phyloP scores from a whole-genome alignment of 345 rosid species.

The Lenwebbia sp. region DNA sequence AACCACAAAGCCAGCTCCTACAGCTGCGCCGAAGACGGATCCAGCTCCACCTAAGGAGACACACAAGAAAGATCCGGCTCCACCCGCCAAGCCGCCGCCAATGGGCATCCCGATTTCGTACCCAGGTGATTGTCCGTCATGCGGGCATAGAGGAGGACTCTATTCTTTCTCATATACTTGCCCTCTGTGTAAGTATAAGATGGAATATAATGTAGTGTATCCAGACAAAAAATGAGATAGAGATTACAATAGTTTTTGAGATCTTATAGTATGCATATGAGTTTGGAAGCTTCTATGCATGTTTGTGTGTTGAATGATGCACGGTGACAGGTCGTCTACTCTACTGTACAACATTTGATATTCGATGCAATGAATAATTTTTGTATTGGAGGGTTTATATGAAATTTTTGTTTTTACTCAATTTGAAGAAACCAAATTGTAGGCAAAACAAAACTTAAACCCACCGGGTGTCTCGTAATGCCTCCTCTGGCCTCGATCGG shows the following conservation, averaged over 20 bases:
- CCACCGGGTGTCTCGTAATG: no score
- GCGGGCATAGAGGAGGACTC: neutral
- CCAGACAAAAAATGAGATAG: neutral
- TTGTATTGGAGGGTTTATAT: neutral
- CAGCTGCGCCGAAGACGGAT: accelerated
- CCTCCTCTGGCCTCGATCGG: no score
- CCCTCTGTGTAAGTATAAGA: neutral
- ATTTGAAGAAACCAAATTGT: no score
- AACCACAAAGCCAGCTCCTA: accelerated
- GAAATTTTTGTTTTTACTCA: neutral
- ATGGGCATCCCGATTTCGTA: neutral
- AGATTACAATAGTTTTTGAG: neutral
- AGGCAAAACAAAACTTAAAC: no score
- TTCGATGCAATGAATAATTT: neutral
- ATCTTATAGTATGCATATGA: neutral
- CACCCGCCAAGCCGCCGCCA: no score
- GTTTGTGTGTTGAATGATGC: neutral
- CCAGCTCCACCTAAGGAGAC: no score
- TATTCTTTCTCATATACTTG: neutral
- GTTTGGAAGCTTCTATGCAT: neutral
- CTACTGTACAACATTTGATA: neutral
- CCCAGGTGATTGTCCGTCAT: neutral
- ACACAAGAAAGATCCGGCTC: neutral
- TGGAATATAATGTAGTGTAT: neutral
- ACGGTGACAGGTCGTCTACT: neutral